Evolutionary conservation across 2,329 filamentous ascomycete species (phyloP).

Genomic region (Pezicula carpinea): DNA sequence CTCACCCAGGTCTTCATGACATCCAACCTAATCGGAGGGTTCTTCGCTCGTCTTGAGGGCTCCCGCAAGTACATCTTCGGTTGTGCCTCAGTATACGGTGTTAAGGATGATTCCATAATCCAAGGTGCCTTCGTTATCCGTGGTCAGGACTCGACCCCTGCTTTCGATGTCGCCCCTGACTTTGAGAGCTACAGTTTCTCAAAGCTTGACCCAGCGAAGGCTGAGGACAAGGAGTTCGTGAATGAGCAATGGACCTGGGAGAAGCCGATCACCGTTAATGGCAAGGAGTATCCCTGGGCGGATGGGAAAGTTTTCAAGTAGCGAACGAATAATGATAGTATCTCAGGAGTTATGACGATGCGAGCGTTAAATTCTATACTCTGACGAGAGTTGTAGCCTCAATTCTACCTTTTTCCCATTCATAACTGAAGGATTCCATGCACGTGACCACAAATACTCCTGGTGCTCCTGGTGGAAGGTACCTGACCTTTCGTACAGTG

Average conservation of each 20-base stretch:
- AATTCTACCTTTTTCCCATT: no score
- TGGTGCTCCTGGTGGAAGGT: no score
- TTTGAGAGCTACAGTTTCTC: constrained; percentile 94
- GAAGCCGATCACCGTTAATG: constrained; percentile 70
- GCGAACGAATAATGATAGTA: constrained; percentile 28
- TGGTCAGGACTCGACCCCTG: constrained; percentile 78
- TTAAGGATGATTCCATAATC: constrained; percentile 84
- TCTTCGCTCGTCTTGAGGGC: constrained; percentile 94
- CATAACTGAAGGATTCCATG: no score
- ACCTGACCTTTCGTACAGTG: no score
- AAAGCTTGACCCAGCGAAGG: constrained; percentile 88
- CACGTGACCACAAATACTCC: no score
- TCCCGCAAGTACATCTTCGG: constrained; percentile 99
- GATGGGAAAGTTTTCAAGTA: constrained; percentile 99
- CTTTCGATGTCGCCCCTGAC: constrained; percentile 96
- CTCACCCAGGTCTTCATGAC: constrained; percentile 98
- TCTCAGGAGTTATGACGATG: no score
- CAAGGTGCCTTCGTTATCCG: constrained; percentile 93
- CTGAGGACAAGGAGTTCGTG: constrained; percentile 80
- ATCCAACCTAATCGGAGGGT: constrained; percentile 95
- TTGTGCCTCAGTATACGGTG: constrained; percentile 80
- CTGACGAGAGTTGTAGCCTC: neutral
- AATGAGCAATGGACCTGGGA: constrained; percentile 91
- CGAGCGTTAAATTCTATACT: no score
- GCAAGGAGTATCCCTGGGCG: constrained; percentile 85